Conservation (phyloP, 306 rosid genomes). For the Casuarina glauca region DNA sequence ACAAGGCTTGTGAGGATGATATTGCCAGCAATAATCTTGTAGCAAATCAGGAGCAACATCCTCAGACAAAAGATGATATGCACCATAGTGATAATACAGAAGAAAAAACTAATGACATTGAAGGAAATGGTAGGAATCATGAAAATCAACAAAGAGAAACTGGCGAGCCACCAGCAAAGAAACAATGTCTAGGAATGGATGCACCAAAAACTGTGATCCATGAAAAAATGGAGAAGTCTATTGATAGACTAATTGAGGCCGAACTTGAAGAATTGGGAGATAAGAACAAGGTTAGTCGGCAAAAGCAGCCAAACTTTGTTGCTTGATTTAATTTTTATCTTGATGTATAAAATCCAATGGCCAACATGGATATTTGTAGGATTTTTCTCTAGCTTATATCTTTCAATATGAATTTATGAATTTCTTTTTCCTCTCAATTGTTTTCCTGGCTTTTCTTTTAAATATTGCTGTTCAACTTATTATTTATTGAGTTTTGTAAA, state of each 20-base stretch:
- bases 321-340: background rate
- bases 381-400: background rate
- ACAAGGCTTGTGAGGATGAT: conserved; percentile 32
- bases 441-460: conserved; percentile 2
- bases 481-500: background rate
- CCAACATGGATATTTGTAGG: background rate
- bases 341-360: background rate
- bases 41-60: conserved; percentile 37
- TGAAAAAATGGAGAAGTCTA: conserved; percentile 61
- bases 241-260: conserved; percentile 80
- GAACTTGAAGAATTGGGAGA: conserved; percentile 75
- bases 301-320: background rate
- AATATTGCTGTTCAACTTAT: background rate
- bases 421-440: background rate
- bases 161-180: conserved; percentile 57
- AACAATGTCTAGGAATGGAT: conserved; percentile 55
- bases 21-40: conserved; percentile 27
- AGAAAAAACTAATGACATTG: conserved; percentile 38
- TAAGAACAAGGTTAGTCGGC: conserved; percentile 69
- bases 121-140: conserved; percentile 26
- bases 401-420: background rate
- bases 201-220: conserved; percentile 32
- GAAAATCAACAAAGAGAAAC: conserved; percentile 33
- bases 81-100: conserved; percentile 23
- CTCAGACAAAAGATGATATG: conserved; percentile 37